These are phyloP conservation scores for Globisporangium emineosum DNA, from an alignment of 352 stramenopile genomes.

Conservation along the genomic window DNA sequence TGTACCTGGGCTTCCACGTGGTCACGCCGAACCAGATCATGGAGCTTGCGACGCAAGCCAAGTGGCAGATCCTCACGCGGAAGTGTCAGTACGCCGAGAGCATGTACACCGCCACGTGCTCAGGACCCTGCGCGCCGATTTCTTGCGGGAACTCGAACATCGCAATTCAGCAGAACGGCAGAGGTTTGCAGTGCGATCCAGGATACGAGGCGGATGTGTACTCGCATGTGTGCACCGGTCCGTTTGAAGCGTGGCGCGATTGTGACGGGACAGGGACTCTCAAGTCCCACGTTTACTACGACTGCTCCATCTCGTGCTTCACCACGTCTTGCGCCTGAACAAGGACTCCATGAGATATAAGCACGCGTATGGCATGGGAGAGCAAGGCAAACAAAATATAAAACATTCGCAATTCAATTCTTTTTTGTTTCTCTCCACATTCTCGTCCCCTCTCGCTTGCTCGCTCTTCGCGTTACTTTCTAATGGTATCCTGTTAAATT, in stretches of 20 bases:
- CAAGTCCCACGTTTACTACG: slow-evolving; percentile 51
- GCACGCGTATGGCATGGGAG: background rate
- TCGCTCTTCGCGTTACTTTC: slow-evolving; percentile 7
- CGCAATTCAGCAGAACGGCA: slow-evolving; percentile 31
- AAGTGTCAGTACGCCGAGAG: slow-evolving; percentile 46
- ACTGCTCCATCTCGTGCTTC: slow-evolving; percentile 59
- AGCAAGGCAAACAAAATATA: background rate
- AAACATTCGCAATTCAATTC: slow-evolving; percentile 9
- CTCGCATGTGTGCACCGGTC: slow-evolving; percentile 44
- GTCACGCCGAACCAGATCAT: slow-evolving; percentile 69
- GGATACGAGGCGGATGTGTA: slow-evolving; percentile 48
- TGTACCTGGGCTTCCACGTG: slow-evolving; percentile 72
- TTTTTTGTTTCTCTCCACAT: slow-evolving; percentile 4
- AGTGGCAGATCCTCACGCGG: slow-evolving; percentile 66
- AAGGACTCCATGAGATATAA: background rate
- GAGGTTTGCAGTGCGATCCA: slow-evolving; percentile 24
- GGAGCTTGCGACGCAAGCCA: slow-evolving; percentile 40
- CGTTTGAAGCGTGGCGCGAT: slow-evolving; percentile 46
- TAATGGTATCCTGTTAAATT: slow-evolving; percentile 12
- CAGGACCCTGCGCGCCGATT: slow-evolving; percentile 32
- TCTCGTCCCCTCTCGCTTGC: background rate
- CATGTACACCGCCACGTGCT: slow-evolving; percentile 46
- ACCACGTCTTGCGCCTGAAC: slow-evolving; percentile 40
- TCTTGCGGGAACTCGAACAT: slow-evolving; percentile 56
- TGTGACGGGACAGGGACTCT: slow-evolving; percentile 35